These are phyloP conservation scores for Arthrobotrys megalospora DNA, from an alignment of 2,329 filamentous ascomycete genomes.

Conservation along the genomic window DNA sequence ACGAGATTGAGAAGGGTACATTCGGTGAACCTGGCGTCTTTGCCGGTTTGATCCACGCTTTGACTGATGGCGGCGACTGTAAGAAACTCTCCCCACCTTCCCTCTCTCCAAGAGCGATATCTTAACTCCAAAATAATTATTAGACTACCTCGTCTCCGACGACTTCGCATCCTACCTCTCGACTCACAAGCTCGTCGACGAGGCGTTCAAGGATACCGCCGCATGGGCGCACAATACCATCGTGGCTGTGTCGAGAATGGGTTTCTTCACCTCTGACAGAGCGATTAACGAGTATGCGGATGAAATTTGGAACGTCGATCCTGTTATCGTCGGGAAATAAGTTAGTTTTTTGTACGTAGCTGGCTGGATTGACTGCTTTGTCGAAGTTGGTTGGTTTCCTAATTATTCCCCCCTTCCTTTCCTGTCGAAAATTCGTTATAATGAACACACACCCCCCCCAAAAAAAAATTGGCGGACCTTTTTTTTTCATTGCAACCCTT, in stretches of 20 bases:
- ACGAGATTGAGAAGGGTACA: slow-evolving; percentile 81
- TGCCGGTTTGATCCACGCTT: slow-evolving; percentile 84
- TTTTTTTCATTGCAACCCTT: no score
- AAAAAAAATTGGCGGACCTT: no score
- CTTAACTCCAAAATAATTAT: not conserved
- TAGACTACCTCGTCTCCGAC: slow-evolving; percentile 91
- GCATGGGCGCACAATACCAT: slow-evolving; percentile 94
- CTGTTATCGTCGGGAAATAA: slow-evolving; percentile 66
- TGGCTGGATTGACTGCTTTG: not conserved
- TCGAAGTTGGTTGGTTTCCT: not conserved
- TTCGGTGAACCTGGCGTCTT: slow-evolving; percentile 88
- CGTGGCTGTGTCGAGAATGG: slow-evolving; percentile 90
- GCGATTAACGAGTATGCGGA: slow-evolving; percentile 90
- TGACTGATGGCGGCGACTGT: slow-evolving; percentile 91
- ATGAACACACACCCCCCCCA: no score
- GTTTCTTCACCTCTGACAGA: slow-evolving; percentile 94
- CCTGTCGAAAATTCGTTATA: no score
- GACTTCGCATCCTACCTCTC: slow-evolving; percentile 96
- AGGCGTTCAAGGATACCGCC: slow-evolving; percentile 91
- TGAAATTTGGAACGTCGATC: slow-evolving; percentile 96
- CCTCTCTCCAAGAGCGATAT: not conserved
- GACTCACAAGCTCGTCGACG: slow-evolving; percentile 91
- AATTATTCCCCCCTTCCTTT: no score
- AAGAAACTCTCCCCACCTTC: slow-evolving; percentile 24
- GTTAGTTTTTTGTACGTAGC: not conserved